These are phyloP conservation scores for Botrytis fabae DNA, from an alignment of 2,329 filamentous ascomycete genomes.

Conservation along the genomic window DNA sequence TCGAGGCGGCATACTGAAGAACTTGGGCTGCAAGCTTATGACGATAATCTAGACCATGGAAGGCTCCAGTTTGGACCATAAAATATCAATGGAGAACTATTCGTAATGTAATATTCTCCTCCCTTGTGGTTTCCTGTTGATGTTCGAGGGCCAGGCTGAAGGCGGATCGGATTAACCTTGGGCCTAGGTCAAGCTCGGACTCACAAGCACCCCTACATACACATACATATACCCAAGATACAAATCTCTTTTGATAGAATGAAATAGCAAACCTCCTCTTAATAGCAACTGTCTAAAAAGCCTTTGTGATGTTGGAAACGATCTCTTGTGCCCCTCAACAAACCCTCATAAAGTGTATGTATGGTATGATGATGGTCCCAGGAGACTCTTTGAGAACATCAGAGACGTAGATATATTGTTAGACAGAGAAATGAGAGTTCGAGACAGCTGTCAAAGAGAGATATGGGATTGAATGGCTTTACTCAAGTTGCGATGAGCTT, in stretches of 20 bases:
- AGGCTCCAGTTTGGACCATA: background rate
- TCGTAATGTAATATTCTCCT: background rate
- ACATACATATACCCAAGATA: background rate
- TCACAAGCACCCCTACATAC: background rate
- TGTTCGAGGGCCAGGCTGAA: conserved; percentile 12
- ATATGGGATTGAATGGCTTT: background rate
- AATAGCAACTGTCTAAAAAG: background rate
- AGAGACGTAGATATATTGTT: background rate
- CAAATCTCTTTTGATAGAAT: background rate
- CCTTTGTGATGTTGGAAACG: background rate
- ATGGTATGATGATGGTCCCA: background rate
- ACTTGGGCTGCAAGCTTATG: background rate
- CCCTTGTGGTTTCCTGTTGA: background rate
- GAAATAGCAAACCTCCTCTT: background rate
- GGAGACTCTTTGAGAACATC: conserved; percentile 6
- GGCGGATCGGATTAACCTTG: background rate
- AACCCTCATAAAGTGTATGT: background rate
- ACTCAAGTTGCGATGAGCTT: conserved; percentile 10
- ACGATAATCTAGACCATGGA: background rate
- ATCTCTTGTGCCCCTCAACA: background rate
- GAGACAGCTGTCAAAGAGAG: background rate
- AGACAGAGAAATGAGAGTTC: background rate
- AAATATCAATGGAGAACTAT: conserved; percentile 2
- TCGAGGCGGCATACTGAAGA: conserved; percentile 31
- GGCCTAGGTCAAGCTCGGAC: background rate